phyloP scores from a whole-genome alignment of 139 green algal genomes.

The Chlamydomonas schloesseri region DNA sequence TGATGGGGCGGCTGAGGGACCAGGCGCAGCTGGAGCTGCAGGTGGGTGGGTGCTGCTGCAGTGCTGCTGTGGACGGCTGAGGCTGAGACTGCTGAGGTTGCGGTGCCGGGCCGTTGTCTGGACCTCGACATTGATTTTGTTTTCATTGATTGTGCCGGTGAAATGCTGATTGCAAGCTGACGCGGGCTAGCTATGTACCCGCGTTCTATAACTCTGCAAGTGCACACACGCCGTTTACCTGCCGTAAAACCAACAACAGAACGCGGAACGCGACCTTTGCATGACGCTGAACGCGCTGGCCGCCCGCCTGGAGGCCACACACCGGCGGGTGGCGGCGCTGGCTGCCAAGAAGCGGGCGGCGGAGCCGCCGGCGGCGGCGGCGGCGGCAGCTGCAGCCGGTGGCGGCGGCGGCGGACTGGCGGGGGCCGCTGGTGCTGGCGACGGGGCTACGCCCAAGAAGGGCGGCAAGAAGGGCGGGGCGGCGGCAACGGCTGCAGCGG shows the following conservation, averaged over 20 bases:
- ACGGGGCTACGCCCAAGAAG: not conserved
- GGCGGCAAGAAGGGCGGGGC: not conserved
- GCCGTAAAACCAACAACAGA: too few species aligned
- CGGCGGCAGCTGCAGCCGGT: not conserved
- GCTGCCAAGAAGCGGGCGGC: not conserved
- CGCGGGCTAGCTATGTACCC: too few species aligned
- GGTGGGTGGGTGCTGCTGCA: slow-evolving; percentile 10
- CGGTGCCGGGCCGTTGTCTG: too few species aligned
- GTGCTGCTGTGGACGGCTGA: too few species aligned
- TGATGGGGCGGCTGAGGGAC: slow-evolving; percentile 72
- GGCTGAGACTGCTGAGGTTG: too few species aligned
- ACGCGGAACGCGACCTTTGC: slow-evolving; percentile 75
- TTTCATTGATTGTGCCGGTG: too few species aligned
- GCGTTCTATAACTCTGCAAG: too few species aligned
- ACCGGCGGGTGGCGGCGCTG: not conserved
- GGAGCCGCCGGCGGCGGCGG: not conserved
- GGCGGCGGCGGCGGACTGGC: not conserved
- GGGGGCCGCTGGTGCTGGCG: not conserved
- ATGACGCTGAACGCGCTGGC: slow-evolving; percentile 72
- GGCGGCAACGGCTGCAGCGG: not conserved
- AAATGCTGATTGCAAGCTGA: too few species aligned
- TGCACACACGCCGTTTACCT: too few species aligned
- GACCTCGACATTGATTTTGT: too few species aligned
- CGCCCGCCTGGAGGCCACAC: slow-evolving; percentile 20
- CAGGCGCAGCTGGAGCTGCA: slow-evolving; percentile 61